Percentiles rank a stretch among this genome's conserved stretches.
Conservation (phyloP, 2,329 filamentous ascomycete genomes). For the Rhynchosporium graminicola region DNA sequence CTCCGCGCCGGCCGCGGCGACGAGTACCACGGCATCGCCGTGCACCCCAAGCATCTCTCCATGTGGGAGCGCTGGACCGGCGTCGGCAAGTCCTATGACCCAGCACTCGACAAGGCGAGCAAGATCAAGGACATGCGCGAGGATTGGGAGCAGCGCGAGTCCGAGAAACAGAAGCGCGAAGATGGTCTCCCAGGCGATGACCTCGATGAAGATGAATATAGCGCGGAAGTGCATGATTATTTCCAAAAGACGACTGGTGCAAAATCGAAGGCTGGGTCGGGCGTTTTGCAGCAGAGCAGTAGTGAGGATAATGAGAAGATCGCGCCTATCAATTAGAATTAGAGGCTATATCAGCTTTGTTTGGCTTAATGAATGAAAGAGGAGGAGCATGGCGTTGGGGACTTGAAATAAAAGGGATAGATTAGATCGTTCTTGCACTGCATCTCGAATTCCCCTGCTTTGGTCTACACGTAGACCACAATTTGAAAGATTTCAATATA, state of each 20-base stretch:
- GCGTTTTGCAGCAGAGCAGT: neutral
- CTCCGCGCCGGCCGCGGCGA: conserved; percentile 74
- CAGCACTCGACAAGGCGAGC: conserved; percentile 77
- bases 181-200: conserved; percentile 25
- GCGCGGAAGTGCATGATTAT: conserved; percentile 31
- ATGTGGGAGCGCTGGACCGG: conserved; percentile 83
- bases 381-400: too few species aligned
- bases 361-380: too few species aligned
- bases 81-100: conserved; percentile 79
- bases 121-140: conserved; percentile 80
- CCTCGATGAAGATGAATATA: conserved; percentile 37
- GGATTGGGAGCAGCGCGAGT: conserved; percentile 61
- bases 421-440: too few species aligned
- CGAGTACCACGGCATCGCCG: conserved; percentile 91
- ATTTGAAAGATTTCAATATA: too few species aligned
- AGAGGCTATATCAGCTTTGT: neutral
- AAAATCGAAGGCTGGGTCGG: neutral
- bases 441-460: too few species aligned
- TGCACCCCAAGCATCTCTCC: conserved; percentile 86
- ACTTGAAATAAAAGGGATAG: too few species aligned
- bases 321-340: neutral
- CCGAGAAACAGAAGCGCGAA: conserved; percentile 40
- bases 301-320: conserved; percentile 8
- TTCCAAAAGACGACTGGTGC: conserved; percentile 24
- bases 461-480: too few species aligned